Evolutionary conservation across 768 basidiomycete species (phyloP), one percentile per base, ranked within the genome.

Genomic region (Pulveroboletus sp.): DNA sequence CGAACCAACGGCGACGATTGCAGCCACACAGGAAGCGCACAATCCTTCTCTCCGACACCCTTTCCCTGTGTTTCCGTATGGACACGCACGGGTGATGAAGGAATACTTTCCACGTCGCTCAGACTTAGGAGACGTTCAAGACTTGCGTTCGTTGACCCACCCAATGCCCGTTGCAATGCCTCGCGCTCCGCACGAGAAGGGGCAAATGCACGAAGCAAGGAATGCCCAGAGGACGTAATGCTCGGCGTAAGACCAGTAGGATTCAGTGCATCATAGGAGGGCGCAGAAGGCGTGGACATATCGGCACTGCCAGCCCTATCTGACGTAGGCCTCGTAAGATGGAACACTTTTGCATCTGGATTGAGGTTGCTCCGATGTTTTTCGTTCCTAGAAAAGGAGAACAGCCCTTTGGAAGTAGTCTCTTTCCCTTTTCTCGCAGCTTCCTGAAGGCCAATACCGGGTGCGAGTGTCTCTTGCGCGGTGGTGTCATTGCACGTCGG

Each of bases 181-280:
- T 90, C 86, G 38, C 90, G 86, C 75, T 93, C 90, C 54, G 84
- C 89, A 47, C 84, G 86, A 55, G 89, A 92, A 30, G 89, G 90
- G 32, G 88, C 89, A 66, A 93, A 93, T 15, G 89, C 90, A 61
- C 86, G 88, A 50, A 89, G 73, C 18, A 82, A 68, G 28, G 76
- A 78, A 41, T 63, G 76, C 9, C 76, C 73, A 5, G 80, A 75
- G 3, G 75, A 62, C 1, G 73, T 57, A 1, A 56, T 37, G 42
- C 71, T 63, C 5, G 74, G 52, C 39, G 70, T 55, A 41, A 79
- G 68, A n/a, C 83, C 80, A 38, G 75, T 82, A 9, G 83, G 82
- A 58, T 83, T 83, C 32, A 84, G 70, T 15, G 77, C 78, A 53
- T 83, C 82, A 57, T 75, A 82, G 7, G 71, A 57, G 27, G 56